Evolutionary conservation across 1,284 basidiomycete genomes (phyloP).

Genomic region (Afroboletus lepidellus): DNA sequence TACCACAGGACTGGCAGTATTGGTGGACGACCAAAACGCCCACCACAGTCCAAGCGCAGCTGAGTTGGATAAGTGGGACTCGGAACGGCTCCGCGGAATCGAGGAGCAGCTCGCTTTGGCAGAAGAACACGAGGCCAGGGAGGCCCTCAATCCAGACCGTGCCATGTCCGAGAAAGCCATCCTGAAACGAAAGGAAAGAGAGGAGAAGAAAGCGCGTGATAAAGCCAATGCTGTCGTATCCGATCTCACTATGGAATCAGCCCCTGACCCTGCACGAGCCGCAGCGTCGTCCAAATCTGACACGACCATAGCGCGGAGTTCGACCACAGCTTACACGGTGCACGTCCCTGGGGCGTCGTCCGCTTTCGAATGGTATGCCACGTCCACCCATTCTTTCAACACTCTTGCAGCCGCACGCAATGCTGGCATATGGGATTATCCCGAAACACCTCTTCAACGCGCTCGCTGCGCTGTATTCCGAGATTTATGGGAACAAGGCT

Average conservation of each 20-base stretch:
- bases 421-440: conserved; percentile 79
- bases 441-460: conserved; percentile 58
- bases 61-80: conserved; percentile 57
- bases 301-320: background rate
- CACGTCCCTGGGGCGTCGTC: conserved; percentile 63
- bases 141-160: conserved; percentile 43
- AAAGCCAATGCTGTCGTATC: conserved; percentile 4
- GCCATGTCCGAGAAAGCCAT: conserved; percentile 61
- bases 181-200: conserved; percentile 67
- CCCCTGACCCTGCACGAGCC: conserved; percentile 7
- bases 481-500: conserved; percentile 77
- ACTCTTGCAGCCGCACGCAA: conserved; percentile 60
- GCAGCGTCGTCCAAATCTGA: conserved; percentile 4
- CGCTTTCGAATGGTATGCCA: conserved; percentile 60
- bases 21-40: conserved; percentile 73
- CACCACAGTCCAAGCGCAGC: conserved; percentile 55
- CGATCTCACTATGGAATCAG: conserved; percentile 15
- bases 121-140: conserved; percentile 46
- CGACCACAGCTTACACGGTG: conserved; percentile 48
- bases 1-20: conserved; percentile 64
- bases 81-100: conserved; percentile 45
- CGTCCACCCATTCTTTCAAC: conserved; percentile 42
- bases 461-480: conserved; percentile 80
- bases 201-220: conserved; percentile 40
- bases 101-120: conserved; percentile 46